These are phyloP conservation scores for Sugiyamaella qingdaonensis DNA, from an alignment of 805 yeast genomes.

Conservation along the genomic window DNA sequence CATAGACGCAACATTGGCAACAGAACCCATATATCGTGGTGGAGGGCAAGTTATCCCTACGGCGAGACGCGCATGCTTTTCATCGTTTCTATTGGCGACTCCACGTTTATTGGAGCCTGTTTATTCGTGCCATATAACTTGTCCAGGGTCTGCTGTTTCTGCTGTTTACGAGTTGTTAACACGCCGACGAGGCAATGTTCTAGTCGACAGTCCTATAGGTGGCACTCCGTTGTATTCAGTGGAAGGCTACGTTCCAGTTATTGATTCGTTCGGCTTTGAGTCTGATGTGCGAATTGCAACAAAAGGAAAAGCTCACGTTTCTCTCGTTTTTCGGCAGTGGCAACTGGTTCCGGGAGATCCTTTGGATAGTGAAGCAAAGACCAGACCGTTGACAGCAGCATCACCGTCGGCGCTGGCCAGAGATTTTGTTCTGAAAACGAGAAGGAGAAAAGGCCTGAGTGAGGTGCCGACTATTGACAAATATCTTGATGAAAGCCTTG, in stretches of 20 bases:
- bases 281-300: constrained; percentile 76
- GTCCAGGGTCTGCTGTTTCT: constrained; percentile 46
- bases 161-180: constrained; percentile 49
- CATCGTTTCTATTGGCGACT: constrained; percentile 70
- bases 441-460: constrained; percentile 80
- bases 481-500: constrained; percentile 61
- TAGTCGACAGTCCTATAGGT: constrained; percentile 50
- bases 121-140: constrained; percentile 55
- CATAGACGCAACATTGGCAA: constrained; percentile 53
- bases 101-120: constrained; percentile 84
- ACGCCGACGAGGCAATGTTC: constrained; percentile 65
- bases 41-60: constrained; percentile 77
- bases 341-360: constrained; percentile 88
- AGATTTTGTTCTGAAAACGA: constrained; percentile 83
- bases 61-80: constrained; percentile 76
- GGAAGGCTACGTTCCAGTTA: constrained; percentile 71
- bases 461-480: constrained; percentile 65
- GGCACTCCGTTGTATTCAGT: constrained; percentile 68
- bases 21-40: constrained; percentile 45
- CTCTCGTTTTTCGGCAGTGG: constrained; percentile 67
- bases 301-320: constrained; percentile 72
- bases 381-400: constrained; percentile 75
- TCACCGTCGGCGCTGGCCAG: constrained; percentile 67
- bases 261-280: constrained; percentile 87
- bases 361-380: constrained; percentile 55